A percentile compares a stretch with the other conserved stretches of the same genome.
Evolutionary conservation across 345 rosid genomes (phyloP).

Genomic region (Abelmoschus esculentus): DNA sequence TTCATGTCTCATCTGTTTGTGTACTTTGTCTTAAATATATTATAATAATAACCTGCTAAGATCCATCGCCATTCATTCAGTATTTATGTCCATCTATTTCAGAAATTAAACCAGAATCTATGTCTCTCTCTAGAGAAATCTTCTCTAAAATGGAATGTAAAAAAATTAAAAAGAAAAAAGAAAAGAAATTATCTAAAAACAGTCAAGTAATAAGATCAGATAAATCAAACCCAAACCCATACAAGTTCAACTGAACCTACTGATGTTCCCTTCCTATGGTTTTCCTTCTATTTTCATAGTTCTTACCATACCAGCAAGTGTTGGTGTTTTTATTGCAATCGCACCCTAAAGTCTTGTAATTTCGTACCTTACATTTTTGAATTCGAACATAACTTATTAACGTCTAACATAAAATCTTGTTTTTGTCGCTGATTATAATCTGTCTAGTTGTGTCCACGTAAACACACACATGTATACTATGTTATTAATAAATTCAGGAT

Average conservation of each 20-base stretch:
- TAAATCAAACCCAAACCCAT: neutral
- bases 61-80: constrained; percentile 10
- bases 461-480: no score
- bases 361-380: no score
- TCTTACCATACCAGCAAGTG: no score
- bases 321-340: no score
- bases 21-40: constrained; percentile 23
- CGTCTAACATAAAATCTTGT: no score
- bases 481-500: neutral
- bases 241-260: neutral
- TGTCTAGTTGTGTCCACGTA: neutral
- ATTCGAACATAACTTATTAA: no score
- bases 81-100: constrained; percentile 22
- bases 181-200: no score
- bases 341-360: neutral
- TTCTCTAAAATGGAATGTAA: neutral
- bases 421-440: no score
- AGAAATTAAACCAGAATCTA: constrained; percentile 34
- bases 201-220: neutral
- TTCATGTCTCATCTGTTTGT: constrained; percentile 29
- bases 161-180: neutral
- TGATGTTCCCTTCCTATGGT: no score
- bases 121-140: constrained; percentile 13
- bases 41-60: constrained; percentile 7
- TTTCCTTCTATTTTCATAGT: no score